phyloP scores from a whole-genome alignment of 352 stramenopile genomes.

The Pythium guiyangense region DNA sequence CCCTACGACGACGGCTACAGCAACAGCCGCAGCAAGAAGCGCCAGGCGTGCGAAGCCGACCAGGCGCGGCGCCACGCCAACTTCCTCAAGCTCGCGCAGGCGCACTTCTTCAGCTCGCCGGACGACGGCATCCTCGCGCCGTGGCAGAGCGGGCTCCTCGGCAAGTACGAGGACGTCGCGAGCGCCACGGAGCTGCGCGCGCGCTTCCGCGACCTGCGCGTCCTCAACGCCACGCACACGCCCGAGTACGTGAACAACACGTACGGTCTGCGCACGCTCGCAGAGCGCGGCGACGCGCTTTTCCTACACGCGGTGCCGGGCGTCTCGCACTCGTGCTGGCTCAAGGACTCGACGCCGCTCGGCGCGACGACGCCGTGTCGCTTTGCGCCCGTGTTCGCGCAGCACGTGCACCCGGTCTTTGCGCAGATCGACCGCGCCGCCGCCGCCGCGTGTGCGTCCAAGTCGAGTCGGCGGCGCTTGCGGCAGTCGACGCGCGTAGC shows the following conservation, averaged over 20 bases:
- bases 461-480: background rate
- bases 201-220: constrained; percentile 8
- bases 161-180: constrained; percentile 16
- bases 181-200: constrained; percentile 5
- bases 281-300: constrained; percentile 7
- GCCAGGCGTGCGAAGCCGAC: background rate
- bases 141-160: constrained; percentile 17
- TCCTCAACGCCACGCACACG: constrained; percentile 14
- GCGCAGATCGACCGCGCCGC: background rate
- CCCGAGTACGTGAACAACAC: constrained; percentile 21
- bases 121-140: constrained; percentile 14
- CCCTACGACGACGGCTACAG: background rate
- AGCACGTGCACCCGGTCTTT: constrained; percentile 23
- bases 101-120: constrained; percentile 23
- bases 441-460: too few species aligned
- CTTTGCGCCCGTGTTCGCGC: constrained; percentile 14
- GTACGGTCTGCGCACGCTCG: constrained; percentile 22
- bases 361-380: constrained; percentile 10
- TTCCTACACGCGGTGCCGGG: constrained; percentile 5
- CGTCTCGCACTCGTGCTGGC: constrained; percentile 21
- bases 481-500: background rate
- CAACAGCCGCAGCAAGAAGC: background rate
- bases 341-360: constrained; percentile 11
- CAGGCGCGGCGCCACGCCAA: constrained; percentile 3
- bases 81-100: constrained; percentile 11